A percentile compares a stretch with the other conserved stretches of the same genome.
phyloP scores from a whole-genome alignment of 2,329 filamentous ascomycete species.

The Pseudogymnoascus destructans region DNA sequence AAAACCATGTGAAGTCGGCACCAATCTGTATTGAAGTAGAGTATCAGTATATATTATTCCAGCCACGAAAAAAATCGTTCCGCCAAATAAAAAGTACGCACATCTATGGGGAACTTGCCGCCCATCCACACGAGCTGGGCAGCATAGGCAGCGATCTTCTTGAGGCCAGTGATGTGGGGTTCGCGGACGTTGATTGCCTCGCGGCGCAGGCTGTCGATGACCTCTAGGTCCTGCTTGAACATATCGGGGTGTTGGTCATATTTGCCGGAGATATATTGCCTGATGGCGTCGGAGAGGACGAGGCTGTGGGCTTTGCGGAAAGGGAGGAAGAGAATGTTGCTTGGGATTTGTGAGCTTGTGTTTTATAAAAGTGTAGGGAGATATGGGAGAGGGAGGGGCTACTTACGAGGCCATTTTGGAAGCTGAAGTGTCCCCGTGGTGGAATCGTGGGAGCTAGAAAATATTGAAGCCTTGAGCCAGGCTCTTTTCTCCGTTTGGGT shows the following conservation, averaged over 20 bases:
- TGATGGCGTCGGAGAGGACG: conserved; percentile 69
- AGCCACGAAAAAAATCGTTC: neutral
- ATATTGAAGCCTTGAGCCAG: neutral
- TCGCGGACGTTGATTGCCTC: conserved; percentile 86
- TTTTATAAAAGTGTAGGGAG: neutral
- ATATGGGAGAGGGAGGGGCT: neutral
- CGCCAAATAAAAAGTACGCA: conserved; percentile 30
- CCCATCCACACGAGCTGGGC: conserved; percentile 87
- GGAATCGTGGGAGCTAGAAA: neutral
- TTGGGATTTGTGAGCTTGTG: conserved; percentile 10
- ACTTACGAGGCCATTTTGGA: neutral
- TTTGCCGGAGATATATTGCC: conserved; percentile 91
- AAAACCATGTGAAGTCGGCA: conserved; percentile 93
- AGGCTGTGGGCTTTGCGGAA: conserved; percentile 77
- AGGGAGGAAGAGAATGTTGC: conserved; percentile 35
- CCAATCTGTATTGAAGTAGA: conserved; percentile 49
- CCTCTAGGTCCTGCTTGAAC: conserved; percentile 79
- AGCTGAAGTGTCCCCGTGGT: neutral
- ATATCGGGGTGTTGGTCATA: conserved; percentile 98
- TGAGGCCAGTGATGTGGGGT: conserved; percentile 73
- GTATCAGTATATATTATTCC: conserved; percentile 10
- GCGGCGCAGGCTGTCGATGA: conserved; percentile 68
- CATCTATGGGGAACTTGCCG: conserved; percentile 92
- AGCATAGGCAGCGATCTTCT: conserved; percentile 80
- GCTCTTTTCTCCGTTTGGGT: neutral